Evolutionary conservation across 306 rosid genomes (phyloP).

Genomic region (Rosa persica): DNA sequence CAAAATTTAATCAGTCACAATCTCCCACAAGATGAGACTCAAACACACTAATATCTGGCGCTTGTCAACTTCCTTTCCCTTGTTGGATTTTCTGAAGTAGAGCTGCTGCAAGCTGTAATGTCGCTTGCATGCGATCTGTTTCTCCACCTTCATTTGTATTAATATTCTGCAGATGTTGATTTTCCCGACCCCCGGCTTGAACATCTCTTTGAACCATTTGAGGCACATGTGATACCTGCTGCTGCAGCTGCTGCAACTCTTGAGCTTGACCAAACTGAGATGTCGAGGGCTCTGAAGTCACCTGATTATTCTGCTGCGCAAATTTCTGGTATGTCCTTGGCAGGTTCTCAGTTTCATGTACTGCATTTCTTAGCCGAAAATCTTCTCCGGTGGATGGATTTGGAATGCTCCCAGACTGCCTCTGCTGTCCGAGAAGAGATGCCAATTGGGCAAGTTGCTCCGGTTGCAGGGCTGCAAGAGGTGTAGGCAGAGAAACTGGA

Average conservation of each 20-base stretch:
- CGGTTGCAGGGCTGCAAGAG: constrained; percentile 55
- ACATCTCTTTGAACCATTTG: constrained; percentile 54
- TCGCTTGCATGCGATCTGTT: constrained; percentile 76
- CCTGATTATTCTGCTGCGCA: constrained; percentile 40
- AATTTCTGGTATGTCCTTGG: constrained; percentile 51
- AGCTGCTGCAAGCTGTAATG: constrained; percentile 87
- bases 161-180: constrained; percentile 42
- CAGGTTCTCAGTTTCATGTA: constrained; percentile 39
- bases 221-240: constrained; percentile 44
- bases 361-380: constrained; percentile 46
- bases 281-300: constrained; percentile 44
- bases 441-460: constrained; percentile 84
- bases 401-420: constrained; percentile 51
- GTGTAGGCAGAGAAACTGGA: constrained; percentile 39
- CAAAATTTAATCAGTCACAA: neutral
- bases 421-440: constrained; percentile 69
- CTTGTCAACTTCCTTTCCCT: constrained; percentile 66
- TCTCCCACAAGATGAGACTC: neutral
- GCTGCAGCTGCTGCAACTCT: constrained; percentile 52
- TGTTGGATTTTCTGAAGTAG: constrained; percentile 95
- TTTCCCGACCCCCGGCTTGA: constrained; percentile 53
- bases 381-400: constrained; percentile 36
- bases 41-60: neutral
- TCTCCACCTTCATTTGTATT: constrained; percentile 54
- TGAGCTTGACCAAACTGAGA: constrained; percentile 55